These are phyloP conservation scores for Vigna angularis DNA, from an alignment of 306 rosid genomes.

Conservation along the genomic window DNA sequence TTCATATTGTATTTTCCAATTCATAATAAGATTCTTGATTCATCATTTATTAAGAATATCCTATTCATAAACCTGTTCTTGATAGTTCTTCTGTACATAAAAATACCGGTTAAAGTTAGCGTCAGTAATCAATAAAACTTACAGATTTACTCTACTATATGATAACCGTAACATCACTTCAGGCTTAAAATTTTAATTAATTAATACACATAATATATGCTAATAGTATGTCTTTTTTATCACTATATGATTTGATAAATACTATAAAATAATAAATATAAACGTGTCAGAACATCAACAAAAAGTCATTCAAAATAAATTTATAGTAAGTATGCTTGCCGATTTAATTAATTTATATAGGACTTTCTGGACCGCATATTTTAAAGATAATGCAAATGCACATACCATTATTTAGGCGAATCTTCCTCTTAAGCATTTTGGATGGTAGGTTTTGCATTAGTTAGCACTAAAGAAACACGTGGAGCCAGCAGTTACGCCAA, in stretches of 20 bases:
- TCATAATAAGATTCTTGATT: no score
- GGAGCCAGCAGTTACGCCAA: conserved; percentile 31
- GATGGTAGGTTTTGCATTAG: conserved; percentile 2
- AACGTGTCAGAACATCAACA: background rate
- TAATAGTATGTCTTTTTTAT: background rate
- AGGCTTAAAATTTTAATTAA: background rate
- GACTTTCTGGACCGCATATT: conserved; percentile 24
- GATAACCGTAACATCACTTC: background rate
- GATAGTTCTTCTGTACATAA: background rate
- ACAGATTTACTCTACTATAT: background rate
- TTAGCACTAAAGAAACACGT: conserved; percentile 21
- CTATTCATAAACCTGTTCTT: background rate
- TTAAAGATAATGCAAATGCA: conserved; percentile 15
- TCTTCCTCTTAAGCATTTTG: conserved; percentile 24
- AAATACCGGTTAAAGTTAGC: background rate
- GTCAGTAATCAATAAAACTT: background rate
- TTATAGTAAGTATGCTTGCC: background rate
- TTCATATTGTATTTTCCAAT: no score
- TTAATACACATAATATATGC: background rate
- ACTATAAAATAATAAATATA: background rate
- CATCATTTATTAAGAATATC: no score
- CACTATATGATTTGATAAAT: background rate
- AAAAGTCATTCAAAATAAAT: background rate
- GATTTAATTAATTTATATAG: background rate
- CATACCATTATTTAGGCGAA: conserved; percentile 24